These are phyloP conservation scores for Corymbia calophylla DNA, from an alignment of 441 rosid genomes.

Conservation along the genomic window DNA sequence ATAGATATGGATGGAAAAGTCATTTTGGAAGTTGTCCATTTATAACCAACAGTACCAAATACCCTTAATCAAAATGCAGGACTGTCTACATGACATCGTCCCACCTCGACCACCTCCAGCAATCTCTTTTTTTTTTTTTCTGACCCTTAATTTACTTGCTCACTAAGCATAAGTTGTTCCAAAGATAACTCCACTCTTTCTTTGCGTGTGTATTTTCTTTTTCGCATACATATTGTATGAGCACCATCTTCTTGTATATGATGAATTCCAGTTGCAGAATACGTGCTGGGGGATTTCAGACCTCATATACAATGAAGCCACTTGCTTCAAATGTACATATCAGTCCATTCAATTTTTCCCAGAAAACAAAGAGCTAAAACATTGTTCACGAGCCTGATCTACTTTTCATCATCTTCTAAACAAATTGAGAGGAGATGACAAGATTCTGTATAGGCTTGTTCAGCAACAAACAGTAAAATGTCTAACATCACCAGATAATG, in stretches of 20 bases:
- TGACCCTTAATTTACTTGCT: background rate
- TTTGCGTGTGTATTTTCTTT: background rate
- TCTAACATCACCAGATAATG: background rate
- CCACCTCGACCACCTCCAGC: background rate
- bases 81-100: background rate
- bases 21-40: background rate
- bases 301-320: background rate
- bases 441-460: background rate
- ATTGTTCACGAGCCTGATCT: background rate
- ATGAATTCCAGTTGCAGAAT: background rate
- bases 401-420: background rate
- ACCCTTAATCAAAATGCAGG: background rate
- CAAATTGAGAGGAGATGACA: background rate
- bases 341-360: background rate
- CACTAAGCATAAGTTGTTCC: background rate
- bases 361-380: background rate
- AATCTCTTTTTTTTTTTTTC: background rate
- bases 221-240: background rate
- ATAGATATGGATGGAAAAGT: background rate
- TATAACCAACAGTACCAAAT: background rate
- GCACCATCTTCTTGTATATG: background rate
- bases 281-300: background rate
- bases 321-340: background rate
- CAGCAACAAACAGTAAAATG: background rate
- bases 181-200: background rate